phyloP scores from a whole-genome alignment of 805 yeast genomes.

The Blastobotrys peoriensis region DNA sequence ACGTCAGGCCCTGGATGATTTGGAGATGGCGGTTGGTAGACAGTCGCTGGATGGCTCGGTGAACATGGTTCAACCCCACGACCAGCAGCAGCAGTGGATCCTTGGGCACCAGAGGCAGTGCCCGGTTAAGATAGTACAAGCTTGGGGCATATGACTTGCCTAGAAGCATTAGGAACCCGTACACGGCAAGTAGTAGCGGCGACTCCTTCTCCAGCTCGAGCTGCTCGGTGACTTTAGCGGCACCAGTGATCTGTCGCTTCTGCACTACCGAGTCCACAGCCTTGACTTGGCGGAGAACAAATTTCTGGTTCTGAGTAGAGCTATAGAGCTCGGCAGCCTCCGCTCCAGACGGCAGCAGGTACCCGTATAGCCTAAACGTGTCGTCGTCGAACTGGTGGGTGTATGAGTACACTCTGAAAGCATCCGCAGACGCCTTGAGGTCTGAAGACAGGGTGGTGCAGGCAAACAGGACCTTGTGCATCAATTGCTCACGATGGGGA shows the following conservation, averaged over 20 bases:
- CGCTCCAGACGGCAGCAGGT: conserved; percentile 58
- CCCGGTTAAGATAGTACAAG: conserved; percentile 66
- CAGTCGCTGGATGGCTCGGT: conserved; percentile 86
- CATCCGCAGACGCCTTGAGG: conserved; percentile 45
- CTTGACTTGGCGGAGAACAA: conserved; percentile 80
- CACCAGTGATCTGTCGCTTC: conserved; percentile 58
- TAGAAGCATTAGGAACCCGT: conserved; percentile 73
- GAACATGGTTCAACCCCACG: conserved; percentile 75
- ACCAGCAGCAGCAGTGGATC: conserved; percentile 77
- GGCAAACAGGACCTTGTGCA: conserved; percentile 63
- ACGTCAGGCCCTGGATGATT: conserved; percentile 79
- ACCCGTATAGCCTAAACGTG: conserved; percentile 57
- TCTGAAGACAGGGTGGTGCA: conserved; percentile 49
- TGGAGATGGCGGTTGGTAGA: conserved; percentile 83
- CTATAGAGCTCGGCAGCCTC: conserved; percentile 56
- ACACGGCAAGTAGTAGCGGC: conserved; percentile 70
- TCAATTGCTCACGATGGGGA: conserved; percentile 49
- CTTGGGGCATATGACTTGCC: conserved; percentile 81
- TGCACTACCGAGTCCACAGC: conserved; percentile 71
- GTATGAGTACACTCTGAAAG: conserved; percentile 57
- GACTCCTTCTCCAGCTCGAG: conserved; percentile 27
- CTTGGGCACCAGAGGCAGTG: conserved; percentile 56
- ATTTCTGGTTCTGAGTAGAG: conserved; percentile 82
- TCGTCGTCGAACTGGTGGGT: conserved; percentile 72
- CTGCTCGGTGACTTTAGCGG: conserved; percentile 54